phyloP scores from a whole-genome alignment of 2,329 filamentous ascomycete genomes.

The Parafenestella ontariensis region DNA sequence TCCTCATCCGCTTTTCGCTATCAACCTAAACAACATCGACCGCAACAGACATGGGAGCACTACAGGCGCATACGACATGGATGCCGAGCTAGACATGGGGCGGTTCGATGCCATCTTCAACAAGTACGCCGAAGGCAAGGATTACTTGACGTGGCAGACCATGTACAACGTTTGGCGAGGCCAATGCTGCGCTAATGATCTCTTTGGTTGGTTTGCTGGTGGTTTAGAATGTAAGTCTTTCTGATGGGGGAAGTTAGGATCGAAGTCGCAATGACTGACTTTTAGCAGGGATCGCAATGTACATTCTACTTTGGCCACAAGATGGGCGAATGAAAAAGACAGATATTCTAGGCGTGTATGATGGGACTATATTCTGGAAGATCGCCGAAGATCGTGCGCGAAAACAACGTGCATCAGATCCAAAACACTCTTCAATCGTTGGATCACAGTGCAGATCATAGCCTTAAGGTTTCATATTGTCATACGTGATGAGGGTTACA shows the following conservation, averaged over 20 bases:
- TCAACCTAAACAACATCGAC: constrained; percentile 19
- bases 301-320: constrained; percentile 26
- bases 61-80: constrained; percentile 23
- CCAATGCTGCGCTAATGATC: constrained; percentile 24
- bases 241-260: not conserved
- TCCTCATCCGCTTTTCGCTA: constrained; percentile 22
- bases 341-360: constrained; percentile 22
- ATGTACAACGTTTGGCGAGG: constrained; percentile 18
- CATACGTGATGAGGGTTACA: too few species aligned
- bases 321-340: constrained; percentile 20
- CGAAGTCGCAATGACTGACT: constrained; percentile 1
- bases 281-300: constrained; percentile 22
- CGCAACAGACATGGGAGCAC: constrained; percentile 24
- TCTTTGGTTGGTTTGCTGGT: constrained; percentile 27
- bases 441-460: too few species aligned
- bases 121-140: constrained; percentile 22
- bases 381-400: constrained; percentile 12
- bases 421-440: not conserved
- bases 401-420: not conserved
- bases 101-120: constrained; percentile 23
- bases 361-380: constrained; percentile 35
- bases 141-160: constrained; percentile 15
- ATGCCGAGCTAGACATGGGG: constrained; percentile 20
- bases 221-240: constrained; percentile 22
- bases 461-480: not conserved